Percentiles rank a stretch among this genome's conserved stretches.
Conservation (phyloP, 176 grass and related monocot genomes). For the Dendrocalamus sinicus region DNA sequence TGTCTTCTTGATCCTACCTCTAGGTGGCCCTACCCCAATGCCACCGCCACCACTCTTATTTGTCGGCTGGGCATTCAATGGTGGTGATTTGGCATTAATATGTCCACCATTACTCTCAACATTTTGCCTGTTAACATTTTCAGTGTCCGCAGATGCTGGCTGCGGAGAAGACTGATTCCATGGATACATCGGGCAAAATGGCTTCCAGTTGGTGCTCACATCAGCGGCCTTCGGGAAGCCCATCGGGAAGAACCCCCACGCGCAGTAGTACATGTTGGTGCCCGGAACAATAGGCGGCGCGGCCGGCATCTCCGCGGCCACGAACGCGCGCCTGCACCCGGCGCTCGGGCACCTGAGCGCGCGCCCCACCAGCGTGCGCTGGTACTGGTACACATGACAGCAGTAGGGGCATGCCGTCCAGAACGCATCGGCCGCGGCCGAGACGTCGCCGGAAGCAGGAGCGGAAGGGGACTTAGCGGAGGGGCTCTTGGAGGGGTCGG, state of each 20-base stretch:
- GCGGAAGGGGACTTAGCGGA: constrained; percentile 11
- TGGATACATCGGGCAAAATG: constrained; percentile 68
- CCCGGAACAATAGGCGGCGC: constrained; percentile 80
- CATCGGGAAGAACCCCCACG: constrained; percentile 91
- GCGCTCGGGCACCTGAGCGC: constrained; percentile 74
- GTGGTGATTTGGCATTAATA: constrained; percentile 32
- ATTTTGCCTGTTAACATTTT: constrained; percentile 29
- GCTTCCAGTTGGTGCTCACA: constrained; percentile 76
- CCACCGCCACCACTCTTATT: neutral
- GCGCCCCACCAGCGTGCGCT: constrained; percentile 56
- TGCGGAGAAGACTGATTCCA: constrained; percentile 37
- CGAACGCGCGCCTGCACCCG: constrained; percentile 63
- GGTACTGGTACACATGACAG: constrained; percentile 82
- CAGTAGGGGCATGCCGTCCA: constrained; percentile 92
- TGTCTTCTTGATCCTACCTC: constrained; percentile 76
- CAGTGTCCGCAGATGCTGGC: constrained; percentile 41
- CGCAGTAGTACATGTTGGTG: constrained; percentile 86
- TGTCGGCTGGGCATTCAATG: constrained; percentile 9
- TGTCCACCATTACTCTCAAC: constrained; percentile 20
- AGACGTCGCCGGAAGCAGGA: neutral
- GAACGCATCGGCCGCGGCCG: constrained; percentile 54
- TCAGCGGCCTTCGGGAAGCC: constrained; percentile 73
- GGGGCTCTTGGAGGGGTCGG: constrained; percentile 59
- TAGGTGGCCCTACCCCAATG: constrained; percentile 26
- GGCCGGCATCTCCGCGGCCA: constrained; percentile 68